These are phyloP conservation scores for Exidia glandulosa DNA, from an alignment of 768 basidiomycete species.

Conservation along the genomic window DNA sequence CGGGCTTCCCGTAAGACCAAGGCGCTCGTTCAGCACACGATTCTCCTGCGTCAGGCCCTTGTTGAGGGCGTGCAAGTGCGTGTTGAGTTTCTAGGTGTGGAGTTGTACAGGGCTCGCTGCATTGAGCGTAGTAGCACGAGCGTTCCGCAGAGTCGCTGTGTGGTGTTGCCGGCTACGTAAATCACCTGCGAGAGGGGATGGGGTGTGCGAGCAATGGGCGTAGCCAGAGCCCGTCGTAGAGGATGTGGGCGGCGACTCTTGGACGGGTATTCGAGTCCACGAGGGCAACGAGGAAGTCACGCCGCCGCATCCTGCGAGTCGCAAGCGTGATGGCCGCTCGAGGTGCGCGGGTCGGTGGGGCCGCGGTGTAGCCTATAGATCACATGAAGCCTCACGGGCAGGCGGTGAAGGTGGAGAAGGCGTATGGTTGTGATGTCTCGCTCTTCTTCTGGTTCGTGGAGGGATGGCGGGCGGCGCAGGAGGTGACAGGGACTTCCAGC, in stretches of 20 bases:
- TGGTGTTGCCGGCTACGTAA: constrained; percentile 35
- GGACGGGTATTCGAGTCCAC: constrained; percentile 77
- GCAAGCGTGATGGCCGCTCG: constrained; percentile 31
- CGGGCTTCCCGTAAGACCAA: constrained; percentile 14
- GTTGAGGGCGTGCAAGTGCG: constrained; percentile 79
- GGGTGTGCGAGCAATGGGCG: constrained; percentile 50
- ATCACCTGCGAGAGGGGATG: constrained; percentile 61
- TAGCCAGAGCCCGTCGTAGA: constrained; percentile 37
- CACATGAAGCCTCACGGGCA: constrained; percentile 23
- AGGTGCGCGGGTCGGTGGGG: constrained; percentile 11
- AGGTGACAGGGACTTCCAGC: background rate
- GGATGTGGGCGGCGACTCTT: constrained; percentile 56
- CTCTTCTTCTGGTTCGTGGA: background rate
- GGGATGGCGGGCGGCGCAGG: background rate
- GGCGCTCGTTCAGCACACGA: constrained; percentile 44
- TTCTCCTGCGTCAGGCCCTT: constrained; percentile 79
- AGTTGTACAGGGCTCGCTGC: constrained; percentile 54
- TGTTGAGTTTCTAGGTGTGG: constrained; percentile 76
- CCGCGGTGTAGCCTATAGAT: constrained; percentile 23
- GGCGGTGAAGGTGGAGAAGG: constrained; percentile 23
- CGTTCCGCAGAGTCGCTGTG: constrained; percentile 46
- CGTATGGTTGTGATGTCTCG: background rate
- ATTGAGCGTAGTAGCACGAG: constrained; percentile 45
- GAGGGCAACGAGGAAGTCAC: constrained; percentile 73
- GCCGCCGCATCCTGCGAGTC: constrained; percentile 63